These are phyloP conservation scores for Aureococcus anophagefferens DNA, from an alignment of 108 stramenopile species.

Conservation along the genomic window DNA sequence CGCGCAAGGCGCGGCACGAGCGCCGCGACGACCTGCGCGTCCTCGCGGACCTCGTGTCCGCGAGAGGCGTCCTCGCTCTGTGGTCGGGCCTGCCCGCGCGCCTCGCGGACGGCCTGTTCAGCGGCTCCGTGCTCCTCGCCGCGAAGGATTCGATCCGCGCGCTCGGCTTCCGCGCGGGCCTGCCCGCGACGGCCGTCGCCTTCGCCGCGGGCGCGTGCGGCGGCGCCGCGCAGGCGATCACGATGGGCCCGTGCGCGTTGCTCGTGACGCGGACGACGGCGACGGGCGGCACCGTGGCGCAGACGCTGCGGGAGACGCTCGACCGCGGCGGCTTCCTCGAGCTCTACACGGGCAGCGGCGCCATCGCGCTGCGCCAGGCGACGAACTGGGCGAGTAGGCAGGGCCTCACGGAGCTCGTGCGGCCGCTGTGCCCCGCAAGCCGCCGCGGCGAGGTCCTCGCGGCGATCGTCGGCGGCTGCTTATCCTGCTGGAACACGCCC, in stretches of 20 bases:
- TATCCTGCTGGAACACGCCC: conserved; percentile 29
- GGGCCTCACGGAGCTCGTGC: conserved; percentile 22
- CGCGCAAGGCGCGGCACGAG: not conserved
- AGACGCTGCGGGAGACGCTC: not conserved
- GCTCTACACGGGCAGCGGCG: conserved; percentile 28
- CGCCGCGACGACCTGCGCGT: no score
- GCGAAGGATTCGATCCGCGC: conserved; percentile 19
- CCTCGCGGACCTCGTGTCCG: no score
- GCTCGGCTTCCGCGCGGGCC: no score
- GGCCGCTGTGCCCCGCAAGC: no score
- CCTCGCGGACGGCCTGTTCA: conserved; percentile 20
- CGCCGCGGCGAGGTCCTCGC: conserved; percentile 9
- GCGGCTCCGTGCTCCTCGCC: conserved; percentile 19
- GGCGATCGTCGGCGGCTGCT: conserved; percentile 22
- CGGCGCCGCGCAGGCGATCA: conserved; percentile 17
- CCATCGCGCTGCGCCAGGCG: conserved; percentile 25
- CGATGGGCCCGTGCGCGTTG: conserved; percentile 28
- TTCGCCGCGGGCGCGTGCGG: conserved; percentile 20
- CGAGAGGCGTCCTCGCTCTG: conserved; percentile 18
- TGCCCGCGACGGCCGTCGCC: conserved; percentile 10
- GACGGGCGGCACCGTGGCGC: conserved; percentile 13
- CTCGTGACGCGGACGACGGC: conserved; percentile 18
- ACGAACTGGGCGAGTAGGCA: conserved; percentile 35
- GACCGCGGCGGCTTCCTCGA: conserved; percentile 13
- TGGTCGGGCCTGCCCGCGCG: conserved; percentile 18